Conservation (phyloP, 2,329 filamentous ascomycete species). For the Coniella vitis region DNA sequence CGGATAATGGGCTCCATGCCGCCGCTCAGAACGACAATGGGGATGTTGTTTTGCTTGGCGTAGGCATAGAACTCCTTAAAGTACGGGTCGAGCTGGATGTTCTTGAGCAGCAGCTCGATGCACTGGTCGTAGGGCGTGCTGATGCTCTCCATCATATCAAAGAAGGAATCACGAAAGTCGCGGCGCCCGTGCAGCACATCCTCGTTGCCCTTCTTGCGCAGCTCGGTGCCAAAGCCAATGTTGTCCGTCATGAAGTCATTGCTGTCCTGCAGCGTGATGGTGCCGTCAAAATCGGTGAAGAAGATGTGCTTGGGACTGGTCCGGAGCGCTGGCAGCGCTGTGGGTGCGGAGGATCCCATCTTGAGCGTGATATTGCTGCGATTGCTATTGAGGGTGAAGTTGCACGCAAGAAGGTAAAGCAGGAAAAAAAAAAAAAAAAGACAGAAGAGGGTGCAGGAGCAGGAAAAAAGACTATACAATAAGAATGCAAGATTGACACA, state of each 20-base stretch:
- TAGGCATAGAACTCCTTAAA: constrained; percentile 87
- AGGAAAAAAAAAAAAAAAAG: no score
- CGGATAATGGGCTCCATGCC: constrained; percentile 92
- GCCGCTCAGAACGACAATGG: constrained; percentile 83
- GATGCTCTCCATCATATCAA: constrained; percentile 86
- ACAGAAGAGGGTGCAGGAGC: no score
- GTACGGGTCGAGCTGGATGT: constrained; percentile 81
- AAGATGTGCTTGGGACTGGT: constrained; percentile 86
- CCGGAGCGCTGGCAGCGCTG: constrained; percentile 50
- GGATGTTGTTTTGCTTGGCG: constrained; percentile 74
- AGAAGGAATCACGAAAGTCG: constrained; percentile 80
- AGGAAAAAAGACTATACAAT: no score
- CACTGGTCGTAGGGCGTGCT: constrained; percentile 74
- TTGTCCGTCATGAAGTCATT: constrained; percentile 79
- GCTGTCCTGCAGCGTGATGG: constrained; percentile 68
- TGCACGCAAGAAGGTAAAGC: no score
- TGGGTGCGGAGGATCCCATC: constrained; percentile 34
- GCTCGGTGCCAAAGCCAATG: constrained; percentile 71
- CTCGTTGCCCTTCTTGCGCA: constrained; percentile 65
- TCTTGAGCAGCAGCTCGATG: constrained; percentile 67
- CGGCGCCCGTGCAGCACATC: constrained; percentile 66
- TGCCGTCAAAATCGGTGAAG: constrained; percentile 98
- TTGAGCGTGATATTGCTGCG: constrained; percentile 20
- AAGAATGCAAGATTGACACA: no score
- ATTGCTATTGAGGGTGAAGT: no score